Evolutionary conservation across 2,329 filamentous ascomycete species (phyloP).

Genomic region (Didymella arachidicola): DNA sequence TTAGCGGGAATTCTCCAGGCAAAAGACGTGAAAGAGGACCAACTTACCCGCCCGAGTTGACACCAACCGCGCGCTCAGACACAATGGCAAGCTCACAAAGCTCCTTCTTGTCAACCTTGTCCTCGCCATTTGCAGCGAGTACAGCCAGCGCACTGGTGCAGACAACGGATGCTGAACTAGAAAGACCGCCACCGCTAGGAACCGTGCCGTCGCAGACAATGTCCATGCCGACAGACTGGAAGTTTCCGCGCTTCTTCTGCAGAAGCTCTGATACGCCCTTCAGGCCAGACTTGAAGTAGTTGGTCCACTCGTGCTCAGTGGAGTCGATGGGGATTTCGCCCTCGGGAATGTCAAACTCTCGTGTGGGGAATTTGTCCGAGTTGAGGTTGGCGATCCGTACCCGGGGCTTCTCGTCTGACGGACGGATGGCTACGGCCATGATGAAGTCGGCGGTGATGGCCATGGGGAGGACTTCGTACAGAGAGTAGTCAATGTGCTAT

Average conservation of each 20-base stretch:
- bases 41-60: constrained; percentile 89
- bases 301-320: constrained; percentile 89
- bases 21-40: too few species aligned
- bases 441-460: constrained; percentile 91
- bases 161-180: constrained; percentile 92
- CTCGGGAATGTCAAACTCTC: constrained; percentile 75
- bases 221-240: constrained; percentile 79
- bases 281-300: constrained; percentile 96
- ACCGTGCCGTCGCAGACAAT: constrained; percentile 91
- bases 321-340: constrained; percentile 75
- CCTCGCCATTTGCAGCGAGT: constrained; percentile 82
- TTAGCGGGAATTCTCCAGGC: constrained; percentile 29
- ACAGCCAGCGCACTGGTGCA: constrained; percentile 89
- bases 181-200: constrained; percentile 88
- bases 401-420: constrained; percentile 62
- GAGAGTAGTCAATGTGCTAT: constrained; percentile 93
- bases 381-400: constrained; percentile 84
- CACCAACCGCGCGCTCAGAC: constrained; percentile 90
- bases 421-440: constrained; percentile 74
- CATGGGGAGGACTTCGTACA: constrained; percentile 96
- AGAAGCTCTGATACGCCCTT: constrained; percentile 81
- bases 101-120: constrained; percentile 84
- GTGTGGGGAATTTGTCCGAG: constrained; percentile 74
- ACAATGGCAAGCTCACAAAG: constrained; percentile 93
- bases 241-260: constrained; percentile 69